Evolutionary conservation across 345 rosid species (phyloP).

Genomic region (Anacardium occidentale): DNA sequence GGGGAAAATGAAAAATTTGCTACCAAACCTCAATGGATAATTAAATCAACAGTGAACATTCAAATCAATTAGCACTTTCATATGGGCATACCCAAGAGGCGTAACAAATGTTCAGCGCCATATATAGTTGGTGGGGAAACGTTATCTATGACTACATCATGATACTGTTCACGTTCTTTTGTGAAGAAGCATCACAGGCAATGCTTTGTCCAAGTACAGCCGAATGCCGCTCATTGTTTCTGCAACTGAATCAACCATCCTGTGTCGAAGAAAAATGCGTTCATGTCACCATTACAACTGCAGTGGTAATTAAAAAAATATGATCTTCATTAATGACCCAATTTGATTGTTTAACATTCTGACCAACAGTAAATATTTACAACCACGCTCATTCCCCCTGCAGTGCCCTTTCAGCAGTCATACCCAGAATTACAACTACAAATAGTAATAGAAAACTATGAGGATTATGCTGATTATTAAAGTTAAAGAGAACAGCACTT

Average conservation of each 20-base stretch:
- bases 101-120: constrained; percentile 81
- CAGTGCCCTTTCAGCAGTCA: not conserved
- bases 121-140: constrained; percentile 67
- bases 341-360: not conserved
- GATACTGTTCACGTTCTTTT: constrained; percentile 82
- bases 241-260: constrained; percentile 60
- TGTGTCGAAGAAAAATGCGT: constrained; percentile 29
- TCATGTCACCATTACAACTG: constrained; percentile 11
- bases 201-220: constrained; percentile 81
- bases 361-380: not conserved
- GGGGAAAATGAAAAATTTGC: not conserved
- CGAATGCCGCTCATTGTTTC: constrained; percentile 76
- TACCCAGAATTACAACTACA: not conserved
- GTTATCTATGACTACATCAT: constrained; percentile 43
- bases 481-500: not conserved
- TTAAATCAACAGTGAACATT: not conserved
- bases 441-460: not conserved
- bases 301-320: not conserved
- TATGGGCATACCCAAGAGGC: constrained; percentile 60
- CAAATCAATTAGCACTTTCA: not conserved
- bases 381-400: not conserved
- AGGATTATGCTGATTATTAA: not conserved
- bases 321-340: not conserved
- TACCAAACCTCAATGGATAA: not conserved
- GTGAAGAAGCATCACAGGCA: constrained; percentile 77